Percentiles rank a stretch among this genome's conserved stretches.
Evolutionary conservation across 1,139 yeast species (phyloP).

Genomic region (Suhomyces ambrosiae): DNA sequence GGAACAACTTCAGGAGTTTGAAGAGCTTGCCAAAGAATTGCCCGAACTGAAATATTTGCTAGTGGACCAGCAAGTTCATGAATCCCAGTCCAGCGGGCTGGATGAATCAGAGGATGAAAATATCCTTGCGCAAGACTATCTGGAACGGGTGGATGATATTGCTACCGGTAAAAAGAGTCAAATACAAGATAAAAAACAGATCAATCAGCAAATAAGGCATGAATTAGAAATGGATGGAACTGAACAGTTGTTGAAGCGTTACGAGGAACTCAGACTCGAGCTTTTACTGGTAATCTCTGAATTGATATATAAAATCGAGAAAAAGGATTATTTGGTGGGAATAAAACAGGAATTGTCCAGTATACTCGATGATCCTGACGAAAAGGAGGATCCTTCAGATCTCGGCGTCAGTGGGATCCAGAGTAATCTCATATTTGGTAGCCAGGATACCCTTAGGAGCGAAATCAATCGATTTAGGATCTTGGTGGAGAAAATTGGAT

Average conservation of each 20-base stretch:
- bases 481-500: constrained; percentile 32
- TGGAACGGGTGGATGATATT: constrained; percentile 5
- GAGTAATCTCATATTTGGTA: constrained; percentile 16
- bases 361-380: constrained; percentile 13
- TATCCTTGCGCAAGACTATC: constrained; percentile 8
- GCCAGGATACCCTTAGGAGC: constrained; percentile 14
- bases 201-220: constrained; percentile 2
- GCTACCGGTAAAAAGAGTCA: neutral
- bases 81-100: constrained; percentile 4
- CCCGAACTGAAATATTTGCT: constrained; percentile 39
- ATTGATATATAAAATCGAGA: constrained; percentile 30
- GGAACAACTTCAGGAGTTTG: constrained; percentile 23
- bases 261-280: constrained; percentile 26
- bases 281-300: constrained; percentile 22
- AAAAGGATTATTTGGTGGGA: constrained; percentile 28
- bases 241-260: constrained; percentile 22
- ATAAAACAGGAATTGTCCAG: constrained; percentile 20
- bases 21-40: constrained; percentile 29
- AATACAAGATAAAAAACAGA: constrained; percentile 2
- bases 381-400: constrained; percentile 11
- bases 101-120: constrained; percentile 5
- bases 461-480: constrained; percentile 36
- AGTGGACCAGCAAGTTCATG: constrained; percentile 9
- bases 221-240: neutral
- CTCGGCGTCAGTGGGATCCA: constrained; percentile 14